Base-by-base conservation (phyloP, 2,329 filamentous ascomycete species). In the Ampelomyces quisqualis region DNA sequence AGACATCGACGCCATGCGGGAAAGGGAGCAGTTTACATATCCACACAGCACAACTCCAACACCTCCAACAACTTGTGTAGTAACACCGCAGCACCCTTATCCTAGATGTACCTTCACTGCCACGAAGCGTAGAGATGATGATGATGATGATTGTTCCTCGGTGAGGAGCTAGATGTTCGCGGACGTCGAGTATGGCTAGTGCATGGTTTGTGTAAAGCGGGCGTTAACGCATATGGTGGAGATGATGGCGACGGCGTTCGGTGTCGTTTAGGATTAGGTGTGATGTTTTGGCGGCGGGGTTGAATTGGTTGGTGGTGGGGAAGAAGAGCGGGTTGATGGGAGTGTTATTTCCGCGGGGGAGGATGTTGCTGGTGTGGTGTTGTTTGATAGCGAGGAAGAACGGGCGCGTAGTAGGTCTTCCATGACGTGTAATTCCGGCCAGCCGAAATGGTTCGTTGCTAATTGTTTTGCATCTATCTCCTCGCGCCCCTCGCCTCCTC, bases 361-460 rank as follows among this genome's bases (percentile, higher is more conserved):
- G 51, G 84, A 86, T 55, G 80, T 88, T 72, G 79, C 76, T 1
- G 82, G 83, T 1, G 72, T 79, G 33, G 75, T 87, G 18, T 60
- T 88, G 35, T 87, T 82, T 70, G n/a, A 70, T 88, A 58, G 79
- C 79, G 3, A 81, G 79, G 34, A 70, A n/a, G 77, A 47, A 82
- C 82, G 2, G 84, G 84, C 1, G 79, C 78, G 3, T 87, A 84
- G n/a, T n/a, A n/a, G n/a, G n/a, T n/a, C n/a, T n/a, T n/a, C n/a
- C n/a, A n/a, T n/a, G n/a, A n/a, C n/a, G n/a, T n/a, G n/a, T n/a
- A n/a, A n/a, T n/a, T n/a, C n/a, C n/a, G n/a, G n/a, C n/a, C n/a
- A n/a, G n/a, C n/a, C n/a, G n/a, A n/a, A n/a, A n/a, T n/a, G n/a
- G n/a, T n/a, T n/a, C n/a, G n/a, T n/a, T n/a, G n/a, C n/a, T n/a